Conservation (phyloP, 495 filamentous ascomycete species). For the Aspergillus ellipticus region DNA sequence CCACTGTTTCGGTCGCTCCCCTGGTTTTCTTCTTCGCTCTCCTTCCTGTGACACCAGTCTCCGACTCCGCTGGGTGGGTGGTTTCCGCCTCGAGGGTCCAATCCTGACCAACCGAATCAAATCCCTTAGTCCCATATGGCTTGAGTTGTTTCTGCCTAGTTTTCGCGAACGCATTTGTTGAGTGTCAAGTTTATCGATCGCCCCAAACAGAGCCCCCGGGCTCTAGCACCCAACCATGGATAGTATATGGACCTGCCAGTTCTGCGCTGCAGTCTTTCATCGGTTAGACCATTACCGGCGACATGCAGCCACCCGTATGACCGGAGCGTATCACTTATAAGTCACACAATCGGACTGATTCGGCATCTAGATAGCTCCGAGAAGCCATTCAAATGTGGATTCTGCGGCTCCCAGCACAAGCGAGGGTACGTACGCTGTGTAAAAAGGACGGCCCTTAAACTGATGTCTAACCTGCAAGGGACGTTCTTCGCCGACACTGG, state of each 20-base stretch:
- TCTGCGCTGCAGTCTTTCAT: slow-evolving; percentile 27
- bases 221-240: slow-evolving; percentile 1
- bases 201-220: not conserved
- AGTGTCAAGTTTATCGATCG: not conserved
- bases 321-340: not conserved
- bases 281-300: slow-evolving; percentile 33
- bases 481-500: slow-evolving; percentile 34
- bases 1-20: too few relatives aligned
- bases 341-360: not conserved
- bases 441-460: not conserved
- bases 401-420: slow-evolving; percentile 30
- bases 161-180: not conserved
- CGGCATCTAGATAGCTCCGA: slow-evolving; percentile 18
- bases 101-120: not conserved
- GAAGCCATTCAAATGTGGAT: slow-evolving; percentile 23
- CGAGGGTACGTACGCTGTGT: slow-evolving; percentile 25
- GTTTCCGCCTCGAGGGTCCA: not conserved
- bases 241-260: slow-evolving; percentile 25
- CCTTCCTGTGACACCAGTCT: not conserved
- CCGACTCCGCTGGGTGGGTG: not conserved
- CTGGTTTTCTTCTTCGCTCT: not conserved
- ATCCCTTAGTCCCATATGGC: not conserved
- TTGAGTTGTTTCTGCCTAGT: slow-evolving; percentile 2
- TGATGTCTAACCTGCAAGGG: slow-evolving; percentile 9
- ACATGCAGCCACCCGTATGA: slow-evolving; percentile 29